Evolutionary conservation across 352 stramenopile species (phyloP).

Genomic region (Pythium grandisporangium): DNA sequence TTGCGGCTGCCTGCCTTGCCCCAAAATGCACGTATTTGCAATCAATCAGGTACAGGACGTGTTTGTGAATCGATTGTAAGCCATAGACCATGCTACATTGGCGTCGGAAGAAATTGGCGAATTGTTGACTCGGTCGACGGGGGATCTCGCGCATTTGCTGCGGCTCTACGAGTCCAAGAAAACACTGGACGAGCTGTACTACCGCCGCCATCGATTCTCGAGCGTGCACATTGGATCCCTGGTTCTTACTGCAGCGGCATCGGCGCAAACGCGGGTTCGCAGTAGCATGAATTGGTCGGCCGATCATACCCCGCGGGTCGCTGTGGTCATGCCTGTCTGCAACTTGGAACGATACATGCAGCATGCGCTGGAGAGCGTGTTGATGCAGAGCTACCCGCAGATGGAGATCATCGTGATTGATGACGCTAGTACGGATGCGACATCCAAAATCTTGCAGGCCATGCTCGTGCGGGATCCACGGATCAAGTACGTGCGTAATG

Average conservation of each 20-base stretch:
- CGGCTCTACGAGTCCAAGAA: conserved; percentile 19
- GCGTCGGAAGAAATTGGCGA: conserved; percentile 3
- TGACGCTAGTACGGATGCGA: conserved; percentile 48
- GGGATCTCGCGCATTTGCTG: conserved; percentile 20
- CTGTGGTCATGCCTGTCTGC: conserved; percentile 70
- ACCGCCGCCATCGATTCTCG: conserved; percentile 40
- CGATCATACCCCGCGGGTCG: conserved; percentile 25
- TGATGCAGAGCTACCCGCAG: conserved; percentile 23
- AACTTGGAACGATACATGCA: conserved; percentile 31
- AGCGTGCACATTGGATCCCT: conserved; percentile 79
- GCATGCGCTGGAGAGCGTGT: conserved; percentile 33
- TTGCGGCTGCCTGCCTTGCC: conserved; percentile 31
- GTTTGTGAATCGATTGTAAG: conserved; percentile 68
- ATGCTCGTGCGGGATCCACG: conserved; percentile 27
- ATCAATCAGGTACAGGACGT: conserved; percentile 84
- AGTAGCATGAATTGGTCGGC: conserved; percentile 16
- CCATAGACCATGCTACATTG: conserved; percentile 4
- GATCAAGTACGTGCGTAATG: conserved; percentile 32
- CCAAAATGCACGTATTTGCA: conserved; percentile 71
- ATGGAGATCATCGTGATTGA: conserved; percentile 70
- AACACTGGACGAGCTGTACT: conserved; percentile 44
- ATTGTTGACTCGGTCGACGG: conserved; percentile 1
- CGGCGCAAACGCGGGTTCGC: conserved; percentile 4
- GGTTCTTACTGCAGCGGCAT: conserved; percentile 18
- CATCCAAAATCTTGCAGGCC: conserved; percentile 23